phyloP scores from a whole-genome alignment of 768 basidiomycete genomes.

The Russula emetica region DNA sequence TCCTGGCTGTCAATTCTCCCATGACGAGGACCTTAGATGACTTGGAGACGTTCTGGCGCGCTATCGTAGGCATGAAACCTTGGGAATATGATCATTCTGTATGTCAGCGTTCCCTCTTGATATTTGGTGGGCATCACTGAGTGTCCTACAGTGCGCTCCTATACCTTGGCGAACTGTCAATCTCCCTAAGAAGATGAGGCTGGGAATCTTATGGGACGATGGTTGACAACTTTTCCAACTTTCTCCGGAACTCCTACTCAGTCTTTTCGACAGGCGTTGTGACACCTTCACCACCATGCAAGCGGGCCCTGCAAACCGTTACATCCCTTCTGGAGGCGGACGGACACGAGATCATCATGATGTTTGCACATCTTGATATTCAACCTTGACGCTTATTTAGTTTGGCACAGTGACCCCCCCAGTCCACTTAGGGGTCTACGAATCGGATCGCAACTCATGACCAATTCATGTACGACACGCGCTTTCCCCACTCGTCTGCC shows the following conservation, averaged over 20 bases:
- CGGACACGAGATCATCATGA: slow-evolving; percentile 50
- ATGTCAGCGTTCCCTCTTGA: slow-evolving; percentile 16
- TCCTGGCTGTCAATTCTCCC: slow-evolving; percentile 52
- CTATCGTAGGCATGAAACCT: slow-evolving; percentile 54
- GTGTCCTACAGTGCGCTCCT: slow-evolving; percentile 31
- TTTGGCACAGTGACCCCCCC: slow-evolving; percentile 38
- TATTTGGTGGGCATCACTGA: not conserved
- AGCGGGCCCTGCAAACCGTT: slow-evolving; percentile 48
- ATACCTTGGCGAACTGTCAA: slow-evolving; percentile 36
- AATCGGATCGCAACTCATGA: slow-evolving; percentile 50
- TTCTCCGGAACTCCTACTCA: not conserved
- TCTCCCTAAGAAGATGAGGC: slow-evolving; percentile 19
- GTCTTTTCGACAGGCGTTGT: slow-evolving; percentile 45
- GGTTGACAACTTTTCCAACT: slow-evolving; percentile 35
- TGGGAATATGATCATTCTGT: slow-evolving; percentile 62
- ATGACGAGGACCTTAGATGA: slow-evolving; percentile 61
- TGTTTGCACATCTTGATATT: slow-evolving; percentile 38
- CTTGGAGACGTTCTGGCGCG: slow-evolving; percentile 61
- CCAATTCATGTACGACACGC: slow-evolving; percentile 43
- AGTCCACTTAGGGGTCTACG: slow-evolving; percentile 50
- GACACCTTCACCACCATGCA: slow-evolving; percentile 54
- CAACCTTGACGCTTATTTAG: not conserved
- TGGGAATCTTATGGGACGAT: slow-evolving; percentile 44
- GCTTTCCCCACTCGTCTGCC: slow-evolving; percentile 27
- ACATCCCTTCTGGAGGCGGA: slow-evolving; percentile 41